Base-by-base conservation (phyloP, 1,139 yeast species). In the Candida neerlandica region DNA sequence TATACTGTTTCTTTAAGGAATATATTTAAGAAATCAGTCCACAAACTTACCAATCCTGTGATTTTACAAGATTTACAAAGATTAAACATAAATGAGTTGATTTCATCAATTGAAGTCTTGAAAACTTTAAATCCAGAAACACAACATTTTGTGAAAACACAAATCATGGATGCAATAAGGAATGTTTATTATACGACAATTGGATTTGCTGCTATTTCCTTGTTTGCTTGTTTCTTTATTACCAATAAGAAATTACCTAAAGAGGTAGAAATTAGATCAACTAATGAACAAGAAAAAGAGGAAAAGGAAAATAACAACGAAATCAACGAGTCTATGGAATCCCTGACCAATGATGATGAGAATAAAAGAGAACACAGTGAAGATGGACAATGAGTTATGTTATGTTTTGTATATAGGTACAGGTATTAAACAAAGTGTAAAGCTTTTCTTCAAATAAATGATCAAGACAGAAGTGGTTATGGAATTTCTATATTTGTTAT, bases 111-210 rank as follows among this genome's bases (percentile, higher is more conserved):
- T n/a, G 55, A 51, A 1, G 43, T 62, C 1, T 44, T 71, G 18
- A 39, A 52, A 1, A 38, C 29, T 2, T 60, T 73, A 48, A 51
- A 66, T 7, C 65, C 68, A 1, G 66, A 51, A 19, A 62, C 75
- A 0, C 55, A 57, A 44, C 15, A 23, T 1, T 70, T 69, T 45
- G 59, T 73, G 38, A 70, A 66, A 55, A 32, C 43, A 0, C 66
- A 64, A 52, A 63, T 70, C 46, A 65, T 70, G 71, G 50, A 55
- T 9, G 61, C 71, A 2, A 65, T 72, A 21, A 58, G 60, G 40
- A 66, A 69, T 51, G 74, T 70, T 0, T 72, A 66, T 51, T 70
- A 70, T 55, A 62, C 70, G 63, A 40, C 60, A 43, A 45, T 70
- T 39, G 76, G 72, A 0, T 63, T 63, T 41, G 62, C 70, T 2